phyloP scores from a whole-genome alignment of 164 flowering plant genomes.

The Aristolochia fimbriata region DNA sequence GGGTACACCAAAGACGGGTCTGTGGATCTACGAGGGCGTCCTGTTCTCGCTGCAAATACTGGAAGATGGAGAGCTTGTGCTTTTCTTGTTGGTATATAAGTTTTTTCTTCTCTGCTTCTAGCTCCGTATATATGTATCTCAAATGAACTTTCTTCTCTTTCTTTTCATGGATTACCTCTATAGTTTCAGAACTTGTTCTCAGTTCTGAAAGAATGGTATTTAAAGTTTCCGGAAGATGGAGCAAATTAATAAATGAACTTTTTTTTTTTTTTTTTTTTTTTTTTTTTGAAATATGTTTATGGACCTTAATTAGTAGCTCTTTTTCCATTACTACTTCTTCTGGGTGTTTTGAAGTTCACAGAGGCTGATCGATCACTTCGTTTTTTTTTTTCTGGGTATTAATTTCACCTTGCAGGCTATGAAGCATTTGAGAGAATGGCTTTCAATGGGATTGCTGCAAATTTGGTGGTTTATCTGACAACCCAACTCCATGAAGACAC shows the following conservation, averaged over 20 bases:
- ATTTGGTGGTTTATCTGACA: conserved; percentile 73
- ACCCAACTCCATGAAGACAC: conserved; percentile 77
- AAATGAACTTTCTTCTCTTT: no score
- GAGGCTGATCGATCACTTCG: not conserved
- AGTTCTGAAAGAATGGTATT: no score
- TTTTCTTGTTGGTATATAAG: conserved; percentile 56
- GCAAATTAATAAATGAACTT: no score
- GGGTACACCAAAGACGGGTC: conserved; percentile 59
- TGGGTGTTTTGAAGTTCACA: not conserved
- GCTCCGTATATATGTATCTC: no score
- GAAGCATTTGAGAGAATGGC: conserved; percentile 98
- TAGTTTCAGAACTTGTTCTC: no score
- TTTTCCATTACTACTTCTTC: not conserved
- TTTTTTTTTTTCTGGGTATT: not conserved
- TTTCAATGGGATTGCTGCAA: conserved; percentile 76
- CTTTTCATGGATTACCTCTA: no score
- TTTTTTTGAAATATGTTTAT: no score
- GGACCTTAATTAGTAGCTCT: no score
- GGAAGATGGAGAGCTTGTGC: conserved; percentile 75
- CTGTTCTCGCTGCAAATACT: conserved; percentile 41
- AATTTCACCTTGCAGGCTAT: conserved; percentile 38
- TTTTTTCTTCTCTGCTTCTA: not conserved
- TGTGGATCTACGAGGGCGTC: conserved; percentile 53
- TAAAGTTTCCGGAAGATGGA: no score
- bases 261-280: no score